These are phyloP conservation scores for Stephanodiscus minutulus DNA, from an alignment of 108 stramenopile genomes.

Conservation along the genomic window DNA sequence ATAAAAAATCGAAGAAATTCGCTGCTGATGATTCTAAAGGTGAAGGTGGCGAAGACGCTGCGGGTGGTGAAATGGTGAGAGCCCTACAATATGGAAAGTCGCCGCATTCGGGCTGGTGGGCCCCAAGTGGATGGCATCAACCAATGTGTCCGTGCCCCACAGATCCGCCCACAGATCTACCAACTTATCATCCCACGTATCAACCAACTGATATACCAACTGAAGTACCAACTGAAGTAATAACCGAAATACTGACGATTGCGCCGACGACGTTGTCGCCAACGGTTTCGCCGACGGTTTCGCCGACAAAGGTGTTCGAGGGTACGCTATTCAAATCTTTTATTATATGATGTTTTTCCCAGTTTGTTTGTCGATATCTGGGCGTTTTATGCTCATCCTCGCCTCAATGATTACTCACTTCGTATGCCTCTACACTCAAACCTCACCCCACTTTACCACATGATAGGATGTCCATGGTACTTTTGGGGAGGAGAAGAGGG, in stretches of 20 bases:
- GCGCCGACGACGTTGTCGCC: background rate
- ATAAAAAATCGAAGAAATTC: background rate
- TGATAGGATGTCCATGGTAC: slow-evolving; percentile 23
- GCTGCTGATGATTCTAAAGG: too few relatives aligned
- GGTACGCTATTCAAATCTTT: background rate
- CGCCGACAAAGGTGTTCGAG: background rate
- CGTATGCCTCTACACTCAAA: background rate
- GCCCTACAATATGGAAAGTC: background rate
- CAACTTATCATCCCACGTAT: slow-evolving; percentile 4
- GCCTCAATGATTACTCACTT: background rate
- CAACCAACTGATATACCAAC: background rate
- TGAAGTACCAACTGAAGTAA: background rate
- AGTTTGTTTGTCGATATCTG: background rate
- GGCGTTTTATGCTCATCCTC: background rate
- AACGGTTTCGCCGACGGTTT: background rate
- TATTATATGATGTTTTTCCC: background rate
- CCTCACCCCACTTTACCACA: background rate
- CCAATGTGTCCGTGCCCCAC: slow-evolving; percentile 5
- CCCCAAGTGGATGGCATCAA: background rate
- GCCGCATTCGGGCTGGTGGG: background rate
- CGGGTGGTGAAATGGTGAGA: background rate
- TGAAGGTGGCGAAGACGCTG: too few relatives aligned
- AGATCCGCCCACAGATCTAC: slow-evolving; percentile 5
- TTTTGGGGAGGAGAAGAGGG: slow-evolving; percentile 31
- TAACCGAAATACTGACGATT: background rate